Evolutionary conservation across 306 rosid genomes (phyloP).

Genomic region (Phaseolus lunatus): DNA sequence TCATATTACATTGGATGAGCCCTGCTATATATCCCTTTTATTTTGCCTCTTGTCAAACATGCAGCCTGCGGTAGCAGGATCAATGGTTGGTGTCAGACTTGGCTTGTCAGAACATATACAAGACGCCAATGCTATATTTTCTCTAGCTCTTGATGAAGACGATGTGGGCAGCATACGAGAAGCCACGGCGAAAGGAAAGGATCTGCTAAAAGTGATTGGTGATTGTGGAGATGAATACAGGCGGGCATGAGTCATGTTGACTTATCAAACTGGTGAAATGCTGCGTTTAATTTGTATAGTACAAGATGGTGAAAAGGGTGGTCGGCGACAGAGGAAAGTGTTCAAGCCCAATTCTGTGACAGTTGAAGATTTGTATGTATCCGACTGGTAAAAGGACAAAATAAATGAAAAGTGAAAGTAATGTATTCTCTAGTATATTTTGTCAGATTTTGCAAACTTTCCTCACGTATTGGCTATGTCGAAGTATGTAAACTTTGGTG

Average conservation of each 20-base stretch:
- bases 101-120: conserved; percentile 90
- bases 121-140: conserved; percentile 75
- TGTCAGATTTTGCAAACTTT: not conserved
- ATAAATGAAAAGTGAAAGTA: not conserved
- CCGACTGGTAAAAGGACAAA: not conserved
- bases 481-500: not conserved
- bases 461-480: not conserved
- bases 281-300: conserved; percentile 7
- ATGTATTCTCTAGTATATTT: not conserved
- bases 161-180: conserved; percentile 76
- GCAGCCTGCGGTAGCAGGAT: conserved; percentile 96
- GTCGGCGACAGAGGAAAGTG: not conserved
- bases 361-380: conserved; percentile 20
- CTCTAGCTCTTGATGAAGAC: conserved; percentile 87
- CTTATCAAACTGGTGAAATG: conserved; percentile 20
- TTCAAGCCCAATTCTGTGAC: conserved; percentile 34
- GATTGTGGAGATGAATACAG: conserved; percentile 98
- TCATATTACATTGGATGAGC: conserved; percentile 7
- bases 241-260: conserved; percentile 58
- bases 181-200: conserved; percentile 74
- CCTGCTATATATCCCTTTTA: conserved; percentile 1
- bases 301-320: conserved; percentile 20
- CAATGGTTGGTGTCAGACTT: conserved; percentile 94
- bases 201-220: conserved; percentile 88
- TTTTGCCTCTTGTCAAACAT: conserved; percentile 41